phyloP scores from a whole-genome alignment of 352 stramenopile species.

The Phytophthora ohioensis region DNA sequence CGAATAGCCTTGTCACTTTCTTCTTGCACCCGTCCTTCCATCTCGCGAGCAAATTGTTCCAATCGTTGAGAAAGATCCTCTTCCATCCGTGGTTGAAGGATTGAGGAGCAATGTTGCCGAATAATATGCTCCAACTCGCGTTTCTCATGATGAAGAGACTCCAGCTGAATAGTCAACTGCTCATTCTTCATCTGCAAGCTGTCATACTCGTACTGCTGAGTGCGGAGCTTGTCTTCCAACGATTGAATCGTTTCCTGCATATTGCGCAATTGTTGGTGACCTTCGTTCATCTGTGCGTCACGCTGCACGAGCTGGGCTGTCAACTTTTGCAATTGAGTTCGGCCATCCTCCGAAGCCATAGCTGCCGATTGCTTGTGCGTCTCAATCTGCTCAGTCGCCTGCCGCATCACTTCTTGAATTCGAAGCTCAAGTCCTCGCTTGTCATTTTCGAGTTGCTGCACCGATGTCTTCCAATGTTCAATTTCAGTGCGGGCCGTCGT shows the following conservation, averaged over 20 bases:
- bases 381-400: slow-evolving; percentile 59
- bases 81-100: slow-evolving; percentile 37
- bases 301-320: slow-evolving; percentile 48
- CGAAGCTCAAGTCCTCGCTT: slow-evolving; percentile 59
- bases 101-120: slow-evolving; percentile 21
- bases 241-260: slow-evolving; percentile 41
- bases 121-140: slow-evolving; percentile 41
- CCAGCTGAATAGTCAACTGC: slow-evolving; percentile 44
- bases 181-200: slow-evolving; percentile 42
- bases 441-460: slow-evolving; percentile 58
- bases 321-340: slow-evolving; percentile 51
- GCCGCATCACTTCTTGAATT: slow-evolving; percentile 58
- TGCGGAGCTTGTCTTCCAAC: slow-evolving; percentile 46
- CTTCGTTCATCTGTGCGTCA: slow-evolving; percentile 59
- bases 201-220: slow-evolving; percentile 48
- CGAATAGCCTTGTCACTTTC: slow-evolving; percentile 53
- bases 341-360: slow-evolving; percentile 54
- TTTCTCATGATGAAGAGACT: slow-evolving; percentile 53
- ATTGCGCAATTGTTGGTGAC: slow-evolving; percentile 46
- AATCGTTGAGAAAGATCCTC: slow-evolving; percentile 48
- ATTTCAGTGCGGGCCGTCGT: slow-evolving; percentile 49
- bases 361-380: slow-evolving; percentile 53
- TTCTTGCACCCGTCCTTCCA: slow-evolving; percentile 50
- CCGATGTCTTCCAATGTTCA: slow-evolving; percentile 43
- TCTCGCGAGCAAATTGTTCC: slow-evolving; percentile 50